Conservation (phyloP, 2,329 filamentous ascomycete species). For the Trichoderma harzianum region DNA sequence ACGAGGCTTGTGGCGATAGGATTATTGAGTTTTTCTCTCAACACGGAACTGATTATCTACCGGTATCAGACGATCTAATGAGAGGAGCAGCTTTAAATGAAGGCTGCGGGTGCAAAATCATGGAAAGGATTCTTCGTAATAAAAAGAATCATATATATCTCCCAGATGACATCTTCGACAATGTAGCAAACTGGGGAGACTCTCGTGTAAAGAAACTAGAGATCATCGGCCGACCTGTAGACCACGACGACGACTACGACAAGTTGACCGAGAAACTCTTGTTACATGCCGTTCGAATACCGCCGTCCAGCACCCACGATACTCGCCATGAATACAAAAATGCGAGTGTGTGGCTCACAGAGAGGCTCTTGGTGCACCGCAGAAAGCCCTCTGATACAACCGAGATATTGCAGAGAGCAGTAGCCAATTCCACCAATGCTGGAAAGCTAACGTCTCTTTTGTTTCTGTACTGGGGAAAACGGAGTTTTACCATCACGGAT, state of each 20-base stretch:
- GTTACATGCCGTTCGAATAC: not conserved
- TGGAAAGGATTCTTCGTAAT: not conserved
- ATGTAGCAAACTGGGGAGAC: not conserved
- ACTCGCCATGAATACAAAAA: not conserved
- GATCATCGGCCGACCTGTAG: not conserved
- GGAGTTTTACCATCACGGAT: not conserved
- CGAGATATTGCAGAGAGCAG: not conserved
- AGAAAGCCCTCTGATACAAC: not conserved
- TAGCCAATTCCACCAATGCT: not conserved
- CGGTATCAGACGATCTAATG: not conserved
- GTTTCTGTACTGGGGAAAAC: not conserved
- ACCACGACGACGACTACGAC: not conserved
- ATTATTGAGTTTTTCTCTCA: not conserved
- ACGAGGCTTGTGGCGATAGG: not conserved
- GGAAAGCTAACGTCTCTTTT: not conserved
- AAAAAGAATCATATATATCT: not conserved
- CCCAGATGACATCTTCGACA: not conserved
- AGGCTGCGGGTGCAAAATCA: not conserved
- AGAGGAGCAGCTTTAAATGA: not conserved
- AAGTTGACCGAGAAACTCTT: not conserved
- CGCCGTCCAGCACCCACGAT: not conserved
- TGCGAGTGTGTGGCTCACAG: not conserved
- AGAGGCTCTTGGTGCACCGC: not conserved
- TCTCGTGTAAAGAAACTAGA: not conserved
- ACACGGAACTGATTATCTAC: not conserved